Conservation (phyloP, 805 yeast genomes). For the Lipomyces starkeyi region DNA sequence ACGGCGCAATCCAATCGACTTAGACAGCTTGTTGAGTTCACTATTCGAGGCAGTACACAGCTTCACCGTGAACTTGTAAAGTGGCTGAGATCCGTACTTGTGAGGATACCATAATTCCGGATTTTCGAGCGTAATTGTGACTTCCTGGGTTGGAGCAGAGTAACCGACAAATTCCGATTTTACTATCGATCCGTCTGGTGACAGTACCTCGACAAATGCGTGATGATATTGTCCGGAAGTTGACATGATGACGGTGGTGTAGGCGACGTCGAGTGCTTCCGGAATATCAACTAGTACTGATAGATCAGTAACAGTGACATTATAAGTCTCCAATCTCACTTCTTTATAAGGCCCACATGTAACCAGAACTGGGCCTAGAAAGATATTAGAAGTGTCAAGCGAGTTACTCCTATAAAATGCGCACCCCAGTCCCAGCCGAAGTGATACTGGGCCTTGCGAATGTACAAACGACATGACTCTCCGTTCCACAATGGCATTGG, state of each 20-base stretch:
- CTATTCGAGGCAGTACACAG: not conserved
- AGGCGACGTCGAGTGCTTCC: slow-evolving; percentile 20
- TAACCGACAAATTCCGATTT: not conserved
- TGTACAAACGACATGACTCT: slow-evolving; percentile 52
- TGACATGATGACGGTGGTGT: slow-evolving; percentile 2
- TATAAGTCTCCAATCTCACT: slow-evolving; percentile 44
- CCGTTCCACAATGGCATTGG: slow-evolving; percentile 50
- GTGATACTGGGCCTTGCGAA: slow-evolving; percentile 60
- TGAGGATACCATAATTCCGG: slow-evolving; percentile 54
- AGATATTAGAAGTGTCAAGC: not conserved
- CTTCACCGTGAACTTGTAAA: slow-evolving; percentile 43
- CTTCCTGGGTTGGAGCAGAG: not conserved
- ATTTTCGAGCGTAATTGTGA: slow-evolving; percentile 33
- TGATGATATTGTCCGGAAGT: slow-evolving; percentile 8
- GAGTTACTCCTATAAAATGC: slow-evolving; percentile 36
- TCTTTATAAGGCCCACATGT: slow-evolving; percentile 56
- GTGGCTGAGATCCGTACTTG: slow-evolving; percentile 49
- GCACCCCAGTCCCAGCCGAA: slow-evolving; percentile 66
- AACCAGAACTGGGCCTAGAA: slow-evolving; percentile 45
- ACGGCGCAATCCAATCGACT: slow-evolving; percentile 52
- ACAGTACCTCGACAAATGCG: slow-evolving; percentile 23
- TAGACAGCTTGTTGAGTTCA: slow-evolving; percentile 22
- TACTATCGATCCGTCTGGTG: slow-evolving; percentile 26
- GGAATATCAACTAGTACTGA: slow-evolving; percentile 31
- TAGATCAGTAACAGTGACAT: slow-evolving; percentile 38